These are phyloP conservation scores for Trypanosoma caninum DNA, from an alignment of 208 protist genomes.

Conservation along the genomic window DNA sequence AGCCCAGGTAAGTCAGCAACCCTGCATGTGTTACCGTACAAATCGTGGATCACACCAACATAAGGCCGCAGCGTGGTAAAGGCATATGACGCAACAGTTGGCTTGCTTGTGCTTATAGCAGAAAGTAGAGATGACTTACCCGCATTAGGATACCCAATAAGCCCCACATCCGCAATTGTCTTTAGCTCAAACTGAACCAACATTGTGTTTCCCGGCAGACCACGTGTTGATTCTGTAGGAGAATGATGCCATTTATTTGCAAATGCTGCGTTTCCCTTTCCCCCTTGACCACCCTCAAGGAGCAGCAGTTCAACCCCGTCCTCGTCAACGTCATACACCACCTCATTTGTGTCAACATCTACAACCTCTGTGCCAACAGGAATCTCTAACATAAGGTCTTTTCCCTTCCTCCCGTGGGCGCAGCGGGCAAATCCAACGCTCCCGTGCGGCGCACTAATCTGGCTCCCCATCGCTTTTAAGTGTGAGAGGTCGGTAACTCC, in stretches of 20 bases:
- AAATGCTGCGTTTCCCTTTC: slow-evolving; percentile 90
- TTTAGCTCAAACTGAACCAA: slow-evolving; percentile 89
- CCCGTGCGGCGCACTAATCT: slow-evolving; percentile 56
- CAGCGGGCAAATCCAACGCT: slow-evolving; percentile 69
- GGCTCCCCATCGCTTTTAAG: slow-evolving; percentile 63
- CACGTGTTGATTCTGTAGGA: slow-evolving; percentile 83
- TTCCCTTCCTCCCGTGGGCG: slow-evolving; percentile 65
- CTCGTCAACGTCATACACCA: slow-evolving; percentile 82
- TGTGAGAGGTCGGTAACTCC: slow-evolving; percentile 55
- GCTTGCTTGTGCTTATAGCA: slow-evolving; percentile 85
- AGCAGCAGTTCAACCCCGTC: slow-evolving; percentile 73
- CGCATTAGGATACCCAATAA: slow-evolving; percentile 92
- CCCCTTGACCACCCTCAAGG: slow-evolving; percentile 87
- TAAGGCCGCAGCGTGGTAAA: slow-evolving; percentile 92
- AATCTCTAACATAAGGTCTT: slow-evolving; percentile 77
- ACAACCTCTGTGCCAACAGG: slow-evolving; percentile 83
- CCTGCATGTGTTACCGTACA: slow-evolving; percentile 79
- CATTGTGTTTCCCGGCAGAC: slow-evolving; percentile 90
- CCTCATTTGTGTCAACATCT: slow-evolving; percentile 90
- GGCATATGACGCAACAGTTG: slow-evolving; percentile 80
- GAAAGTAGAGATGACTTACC: slow-evolving; percentile 91
- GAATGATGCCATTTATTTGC: slow-evolving; percentile 88
- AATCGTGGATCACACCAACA: slow-evolving; percentile 80
- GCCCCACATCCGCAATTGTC: slow-evolving; percentile 87
- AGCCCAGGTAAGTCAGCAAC: slow-evolving; percentile 90